Conservation (phyloP, 192 early-diverging fungal genomes). For the Pilobolus umbonatus region DNA sequence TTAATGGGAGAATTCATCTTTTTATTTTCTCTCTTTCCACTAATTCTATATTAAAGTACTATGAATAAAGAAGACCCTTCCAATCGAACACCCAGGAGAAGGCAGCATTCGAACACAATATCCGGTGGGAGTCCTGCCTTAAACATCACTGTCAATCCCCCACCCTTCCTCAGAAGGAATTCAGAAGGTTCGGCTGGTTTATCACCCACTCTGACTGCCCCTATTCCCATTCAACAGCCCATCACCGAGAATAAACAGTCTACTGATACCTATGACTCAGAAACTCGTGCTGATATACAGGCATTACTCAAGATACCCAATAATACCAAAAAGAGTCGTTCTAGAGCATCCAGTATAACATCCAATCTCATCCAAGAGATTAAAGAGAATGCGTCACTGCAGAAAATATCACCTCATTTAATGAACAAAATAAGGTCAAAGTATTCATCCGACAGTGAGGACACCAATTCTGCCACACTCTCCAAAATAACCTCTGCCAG, state of each 20-base stretch:
- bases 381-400: background rate
- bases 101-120: conserved; percentile 15
- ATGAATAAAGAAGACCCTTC: no score
- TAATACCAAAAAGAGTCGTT: conserved; percentile 1
- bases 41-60: no score
- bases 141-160: conserved; percentile 1
- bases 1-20: no score
- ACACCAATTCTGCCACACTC: background rate
- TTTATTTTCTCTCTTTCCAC: no score
- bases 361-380: conserved; percentile 3
- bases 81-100: no score
- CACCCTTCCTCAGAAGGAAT: conserved; percentile 18
- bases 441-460: conserved; percentile 6
- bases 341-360: conserved; percentile 21
- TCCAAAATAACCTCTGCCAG: conserved; percentile 15
- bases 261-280: conserved; percentile 1
- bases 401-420: background rate
- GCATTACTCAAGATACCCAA: background rate
- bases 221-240: background rate
- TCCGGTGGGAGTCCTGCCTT: conserved; percentile 12
- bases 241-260: background rate
- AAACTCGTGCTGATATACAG: background rate
- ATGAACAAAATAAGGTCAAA: conserved; percentile 1
- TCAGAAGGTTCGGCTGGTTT: conserved; percentile 25
- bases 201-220: conserved; percentile 1